phyloP scores from a whole-genome alignment of 805 yeast genomes.

The Isabelozyma heimii region DNA sequence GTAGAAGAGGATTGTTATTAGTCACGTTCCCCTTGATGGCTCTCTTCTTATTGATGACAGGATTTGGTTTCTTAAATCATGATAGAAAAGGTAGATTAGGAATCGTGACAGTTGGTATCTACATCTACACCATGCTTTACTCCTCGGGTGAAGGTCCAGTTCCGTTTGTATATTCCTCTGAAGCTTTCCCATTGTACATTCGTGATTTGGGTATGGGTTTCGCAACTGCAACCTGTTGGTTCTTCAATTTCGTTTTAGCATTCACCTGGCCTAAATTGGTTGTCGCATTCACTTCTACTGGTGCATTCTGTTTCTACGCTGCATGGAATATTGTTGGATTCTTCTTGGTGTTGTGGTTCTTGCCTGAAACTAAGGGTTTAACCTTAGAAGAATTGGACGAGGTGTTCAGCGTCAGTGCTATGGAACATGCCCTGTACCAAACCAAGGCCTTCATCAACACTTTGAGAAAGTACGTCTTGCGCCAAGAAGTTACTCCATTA shows the following conservation, averaged over 20 bases:
- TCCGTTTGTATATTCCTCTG: constrained; percentile 86
- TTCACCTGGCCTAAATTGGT: constrained; percentile 77
- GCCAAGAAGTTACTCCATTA: constrained; percentile 43
- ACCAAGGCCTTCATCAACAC: constrained; percentile 33
- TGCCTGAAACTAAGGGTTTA: constrained; percentile 66
- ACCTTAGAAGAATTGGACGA: constrained; percentile 77
- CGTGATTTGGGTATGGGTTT: constrained; percentile 80
- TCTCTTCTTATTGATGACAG: constrained; percentile 57
- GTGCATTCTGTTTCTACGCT: constrained; percentile 88
- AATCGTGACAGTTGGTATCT: constrained; percentile 69
- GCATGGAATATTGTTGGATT: constrained; percentile 77
- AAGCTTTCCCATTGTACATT: constrained; percentile 73
- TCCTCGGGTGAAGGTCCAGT: constrained; percentile 89
- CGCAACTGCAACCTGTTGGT: constrained; percentile 76
- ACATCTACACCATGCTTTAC: constrained; percentile 68
- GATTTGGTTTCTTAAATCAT: constrained; percentile 71
- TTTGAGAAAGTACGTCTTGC: constrained; percentile 46
- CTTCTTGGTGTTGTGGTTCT: constrained; percentile 65
- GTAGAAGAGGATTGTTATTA: constrained; percentile 62
- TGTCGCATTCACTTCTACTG: constrained; percentile 67
- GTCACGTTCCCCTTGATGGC: constrained; percentile 64
- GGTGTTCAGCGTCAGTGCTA: constrained; percentile 61
- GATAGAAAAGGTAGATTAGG: constrained; percentile 56
- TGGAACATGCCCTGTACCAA: constrained; percentile 50
- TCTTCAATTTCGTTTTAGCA: constrained; percentile 66